Percentiles rank a stretch among this genome's conserved stretches.
phyloP scores from a whole-genome alignment of 768 basidiomycete genomes.

The Harrya chromipes region DNA sequence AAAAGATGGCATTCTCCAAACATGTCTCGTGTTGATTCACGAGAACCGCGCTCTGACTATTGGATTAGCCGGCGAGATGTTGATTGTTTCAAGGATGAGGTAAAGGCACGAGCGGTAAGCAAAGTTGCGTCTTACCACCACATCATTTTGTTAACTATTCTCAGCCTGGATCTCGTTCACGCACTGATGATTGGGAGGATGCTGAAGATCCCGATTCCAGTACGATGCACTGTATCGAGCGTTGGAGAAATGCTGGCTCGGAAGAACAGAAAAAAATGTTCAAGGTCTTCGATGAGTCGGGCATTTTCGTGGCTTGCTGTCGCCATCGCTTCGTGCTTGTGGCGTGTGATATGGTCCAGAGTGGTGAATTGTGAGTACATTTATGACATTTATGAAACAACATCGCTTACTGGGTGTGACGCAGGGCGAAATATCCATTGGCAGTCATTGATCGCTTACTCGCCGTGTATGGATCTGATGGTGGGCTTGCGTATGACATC shows the following conservation, averaged over 20 bases:
- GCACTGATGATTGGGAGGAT: too few species aligned
- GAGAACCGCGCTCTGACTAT: background rate
- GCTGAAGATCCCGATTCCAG: too few species aligned
- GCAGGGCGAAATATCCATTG: slow-evolving; percentile 24
- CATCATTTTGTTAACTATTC: too few species aligned
- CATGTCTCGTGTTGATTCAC: background rate
- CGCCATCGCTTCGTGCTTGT: slow-evolving; percentile 23
- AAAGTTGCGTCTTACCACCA: too few species aligned
- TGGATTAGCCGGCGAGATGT: too few species aligned
- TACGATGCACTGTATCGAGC: background rate
- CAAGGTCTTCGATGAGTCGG: background rate
- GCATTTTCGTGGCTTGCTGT: slow-evolving; percentile 22
- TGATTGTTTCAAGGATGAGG: too few species aligned
- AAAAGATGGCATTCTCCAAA: background rate
- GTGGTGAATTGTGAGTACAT: slow-evolving; percentile 12
- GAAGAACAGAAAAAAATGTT: background rate
- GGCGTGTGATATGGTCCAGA: slow-evolving; percentile 23
- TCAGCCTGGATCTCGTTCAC: too few species aligned
- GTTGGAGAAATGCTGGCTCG: background rate
- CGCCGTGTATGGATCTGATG: slow-evolving; percentile 1
- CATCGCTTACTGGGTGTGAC: too few species aligned
- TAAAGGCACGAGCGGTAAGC: too few species aligned
- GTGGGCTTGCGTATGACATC: slow-evolving; percentile 20
- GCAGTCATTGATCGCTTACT: slow-evolving; percentile 11
- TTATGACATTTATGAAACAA: background rate